Conservation (phyloP, 1,284 basidiomycete species). For the Cerioporus squamosus region DNA sequence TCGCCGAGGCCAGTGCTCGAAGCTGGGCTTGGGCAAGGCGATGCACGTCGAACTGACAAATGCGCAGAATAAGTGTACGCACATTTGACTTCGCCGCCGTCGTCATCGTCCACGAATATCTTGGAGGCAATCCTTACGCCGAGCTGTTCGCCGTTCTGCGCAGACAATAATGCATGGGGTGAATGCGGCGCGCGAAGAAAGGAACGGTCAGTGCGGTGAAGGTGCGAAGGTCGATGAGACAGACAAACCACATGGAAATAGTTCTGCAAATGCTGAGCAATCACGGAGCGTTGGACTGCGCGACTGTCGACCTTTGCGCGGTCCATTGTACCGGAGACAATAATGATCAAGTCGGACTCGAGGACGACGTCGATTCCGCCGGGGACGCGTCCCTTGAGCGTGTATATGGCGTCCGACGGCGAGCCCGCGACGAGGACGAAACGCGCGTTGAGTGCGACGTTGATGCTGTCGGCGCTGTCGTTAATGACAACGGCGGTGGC, state of each 20-base stretch:
- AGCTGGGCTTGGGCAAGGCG: neutral
- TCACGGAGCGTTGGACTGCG: slow-evolving; percentile 51
- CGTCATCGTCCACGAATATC: slow-evolving; percentile 48
- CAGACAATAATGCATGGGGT: neutral
- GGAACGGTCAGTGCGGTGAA: neutral
- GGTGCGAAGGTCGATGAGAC: neutral
- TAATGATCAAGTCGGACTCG: slow-evolving; percentile 53
- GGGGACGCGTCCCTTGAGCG: slow-evolving; percentile 45
- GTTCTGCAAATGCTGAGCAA: slow-evolving; percentile 51
- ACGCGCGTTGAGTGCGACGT: slow-evolving; percentile 38
- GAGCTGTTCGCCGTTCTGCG: slow-evolving; percentile 60
- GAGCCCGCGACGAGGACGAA: slow-evolving; percentile 45
- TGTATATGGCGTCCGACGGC: slow-evolving; percentile 36
- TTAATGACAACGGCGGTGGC: slow-evolving; percentile 37
- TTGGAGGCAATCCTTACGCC: slow-evolving; percentile 60
- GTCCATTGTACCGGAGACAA: slow-evolving; percentile 57
- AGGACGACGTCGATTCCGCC: slow-evolving; percentile 55
- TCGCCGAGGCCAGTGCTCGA: neutral
- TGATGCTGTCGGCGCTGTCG: slow-evolving; percentile 35
- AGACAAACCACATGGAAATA: slow-evolving; percentile 54
- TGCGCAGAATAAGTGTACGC: slow-evolving; percentile 18
- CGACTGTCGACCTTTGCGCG: slow-evolving; percentile 42
- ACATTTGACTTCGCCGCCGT: slow-evolving; percentile 51
- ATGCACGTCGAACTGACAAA: neutral
- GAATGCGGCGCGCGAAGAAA: neutral